Base-by-base conservation (phyloP, 129 eudicot species). In the Centella asiatica region DNA sequence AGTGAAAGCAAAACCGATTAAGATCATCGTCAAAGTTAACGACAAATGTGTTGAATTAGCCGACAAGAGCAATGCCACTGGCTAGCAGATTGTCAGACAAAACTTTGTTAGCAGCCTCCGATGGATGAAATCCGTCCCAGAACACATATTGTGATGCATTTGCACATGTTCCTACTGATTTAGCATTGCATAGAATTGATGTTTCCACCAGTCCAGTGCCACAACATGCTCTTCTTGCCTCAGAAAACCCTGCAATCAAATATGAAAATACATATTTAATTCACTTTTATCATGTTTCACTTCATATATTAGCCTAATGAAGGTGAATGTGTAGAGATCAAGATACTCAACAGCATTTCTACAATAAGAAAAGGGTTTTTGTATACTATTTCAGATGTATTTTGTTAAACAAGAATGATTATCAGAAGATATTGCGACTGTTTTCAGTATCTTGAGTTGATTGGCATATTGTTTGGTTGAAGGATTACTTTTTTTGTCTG, bases 151-250 rank as follows among this genome's bases (percentile, higher is more conserved):
- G 85, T 0, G 93, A 59, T 44, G 97, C 97, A 66, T 90, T 90
- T 42, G 69, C 71, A 70, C 95, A 90, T 12, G 97, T 90, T 45
- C 97, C 97, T 1, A 79, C 77, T 6, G 95, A 83, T 56, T 79
- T 63, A 20, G 77, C 64, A 66, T 90, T 90, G 72, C 97, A 90
- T 51, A 90, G 36, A 36, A 53, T 72, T 1, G 98, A 84, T 42
- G 88, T 87, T 76, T 90, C 98, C 24, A 90, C 49, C 66, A 87
- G 65, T n/a, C 99, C 99, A 19, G 95, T 64, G 1, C 95, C 99
- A 66, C 99, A 92, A 52, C 99, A 92, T 28, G 96, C 99, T 73
- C 77, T 92, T 58, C 99, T 71, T 68, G 95, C 88, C 76, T 92
- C 96, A 62, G 75, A 75, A 63, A 92, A 92, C 59, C 99, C 99